Base-by-base conservation (phyloP, 768 basidiomycete species). In the Panellus pusillus region DNA sequence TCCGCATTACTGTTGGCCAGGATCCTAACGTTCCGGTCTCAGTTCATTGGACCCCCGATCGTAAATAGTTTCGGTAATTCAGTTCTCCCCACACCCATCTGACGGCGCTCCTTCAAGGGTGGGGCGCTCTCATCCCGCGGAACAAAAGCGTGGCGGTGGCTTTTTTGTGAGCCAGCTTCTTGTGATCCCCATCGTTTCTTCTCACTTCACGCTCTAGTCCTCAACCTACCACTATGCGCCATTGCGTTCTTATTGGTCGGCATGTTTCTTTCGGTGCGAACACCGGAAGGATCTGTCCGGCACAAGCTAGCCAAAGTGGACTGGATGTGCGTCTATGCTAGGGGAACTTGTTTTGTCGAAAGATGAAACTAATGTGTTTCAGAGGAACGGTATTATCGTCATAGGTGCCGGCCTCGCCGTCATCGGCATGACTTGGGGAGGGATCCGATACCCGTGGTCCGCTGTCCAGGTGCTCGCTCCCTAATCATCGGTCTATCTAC, bases 381-480 rank as follows among this genome's bases (percentile, higher is more conserved):
- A 74, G 72, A 6, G 73, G 73, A 74, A 72, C 55, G 14, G 63
- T 0, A 60, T 75, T 27, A 55, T 72, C 38, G 63, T 72, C n/a
- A 58, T 55, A 6, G 65, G 65, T 2, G 65, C 70, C 0, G 66
- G 65, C 3, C 56, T 66, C 2, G 58, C 62, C 9, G 60, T 73
- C 38, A 53, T 75, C 51, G 74, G 65, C 1, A 54, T 79, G 1
- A 75, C 72, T 3, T 76, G 72, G 68, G 77, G 69, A n/a, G 77
- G 59, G 4, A 52, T 50, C 12, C 50, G 60, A 4, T 74, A 73
- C 65, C 46, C 69, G 0, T 79, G 77, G 77, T 19, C 39, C 5
- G 70, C 68, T 0, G 67, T 51, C 9, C 65, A 66, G 39, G 68
- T 75, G 14, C 63, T 77, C 71, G 63, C 4, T 74, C 76, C 0